Evolutionary conservation across 495 filamentous ascomycete species (phyloP).

Genomic region (Penicillium paxilli): DNA sequence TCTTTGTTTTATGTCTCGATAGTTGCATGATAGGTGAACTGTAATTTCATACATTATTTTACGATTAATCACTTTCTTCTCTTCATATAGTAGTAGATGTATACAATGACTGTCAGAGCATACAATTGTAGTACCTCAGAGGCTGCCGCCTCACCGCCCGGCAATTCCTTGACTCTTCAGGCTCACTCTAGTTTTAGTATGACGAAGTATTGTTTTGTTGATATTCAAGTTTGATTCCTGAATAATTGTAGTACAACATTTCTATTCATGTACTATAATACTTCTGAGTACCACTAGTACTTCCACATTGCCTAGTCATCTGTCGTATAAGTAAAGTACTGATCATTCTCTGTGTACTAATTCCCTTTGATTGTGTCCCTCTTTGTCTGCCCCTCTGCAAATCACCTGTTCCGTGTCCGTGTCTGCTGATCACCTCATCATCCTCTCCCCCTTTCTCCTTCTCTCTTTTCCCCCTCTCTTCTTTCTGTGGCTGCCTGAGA

Average conservation of each 20-base stretch:
- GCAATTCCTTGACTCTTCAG: too few species aligned
- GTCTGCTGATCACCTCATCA: conserved; percentile 32
- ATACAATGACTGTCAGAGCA: too few species aligned
- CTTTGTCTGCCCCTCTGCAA: not conserved
- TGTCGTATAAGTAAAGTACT: too few species aligned
- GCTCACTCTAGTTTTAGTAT: too few species aligned
- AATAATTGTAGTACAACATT: too few species aligned
- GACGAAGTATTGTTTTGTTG: too few species aligned
- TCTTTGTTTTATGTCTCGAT: conserved; percentile 12
- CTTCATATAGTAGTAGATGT: too few species aligned
- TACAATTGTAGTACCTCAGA: not conserved
- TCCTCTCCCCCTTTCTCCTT: conserved; percentile 7
- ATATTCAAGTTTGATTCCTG: too few species aligned
- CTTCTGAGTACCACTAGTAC: too few species aligned
- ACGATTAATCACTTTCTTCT: not conserved
- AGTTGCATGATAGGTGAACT: conserved; percentile 18
- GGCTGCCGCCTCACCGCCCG: too few species aligned
- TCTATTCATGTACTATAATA: not conserved
- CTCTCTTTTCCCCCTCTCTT: not conserved
- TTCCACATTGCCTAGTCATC: too few species aligned
- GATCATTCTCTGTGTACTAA: not conserved
- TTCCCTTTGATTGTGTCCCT: not conserved
- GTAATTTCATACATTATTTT: conserved; percentile 21
- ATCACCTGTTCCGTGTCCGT: conserved; percentile 27
- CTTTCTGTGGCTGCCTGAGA: not conserved